Base-by-base conservation (phyloP, 2,329 filamentous ascomycete species). In the Rutstroemia sp. region DNA sequence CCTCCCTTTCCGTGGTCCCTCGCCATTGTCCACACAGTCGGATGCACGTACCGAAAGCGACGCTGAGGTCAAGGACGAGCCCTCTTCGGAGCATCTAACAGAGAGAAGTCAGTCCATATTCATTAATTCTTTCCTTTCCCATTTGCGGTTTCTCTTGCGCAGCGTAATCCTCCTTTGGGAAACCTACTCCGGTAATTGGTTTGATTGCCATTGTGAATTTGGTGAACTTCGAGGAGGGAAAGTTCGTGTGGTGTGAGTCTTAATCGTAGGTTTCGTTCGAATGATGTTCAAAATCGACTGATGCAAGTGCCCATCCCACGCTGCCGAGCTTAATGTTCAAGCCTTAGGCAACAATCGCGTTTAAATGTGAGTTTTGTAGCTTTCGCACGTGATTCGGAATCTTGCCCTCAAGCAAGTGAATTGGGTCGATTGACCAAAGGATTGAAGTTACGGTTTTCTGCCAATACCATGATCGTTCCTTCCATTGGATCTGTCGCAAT, bases 61-160 rank as follows among this genome's bases (percentile, higher is more conserved):
- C 75, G 62, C 76, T 76, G 65, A 82, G 73, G 68, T 82, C 79
- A 68, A 82, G 75, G 66, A 82, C 78, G 63, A 81, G 71, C 69
- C 76, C 73, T 69, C 78, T 73, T 67, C 78, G 77, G 73, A 82
- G 78, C 78, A 81, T 81, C 79, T 82, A 67, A 21, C 60, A 54
- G 39, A 48, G 46, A 51, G 57, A 63, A 63, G 60, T 69, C 62
- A 70, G 67, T 61, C 39, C 58, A 65, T 57, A 25, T 57, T 61
- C 54, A 42, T 16, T 25, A 19, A 61, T 54, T 56, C 58, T 37
- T 38, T 46, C 45, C 52, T 56, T 34, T 54, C 57, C 10, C 44
- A 47, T 54, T 55, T 44, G 16, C 37, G 19, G 51, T 39, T 12
- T 12, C 27, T 17, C 25, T 5, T 4, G 25, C 6, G 12, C n/a